Conservation (phyloP, 371 early-diverging fungal genomes). For the Capillidium heterosporum region DNA sequence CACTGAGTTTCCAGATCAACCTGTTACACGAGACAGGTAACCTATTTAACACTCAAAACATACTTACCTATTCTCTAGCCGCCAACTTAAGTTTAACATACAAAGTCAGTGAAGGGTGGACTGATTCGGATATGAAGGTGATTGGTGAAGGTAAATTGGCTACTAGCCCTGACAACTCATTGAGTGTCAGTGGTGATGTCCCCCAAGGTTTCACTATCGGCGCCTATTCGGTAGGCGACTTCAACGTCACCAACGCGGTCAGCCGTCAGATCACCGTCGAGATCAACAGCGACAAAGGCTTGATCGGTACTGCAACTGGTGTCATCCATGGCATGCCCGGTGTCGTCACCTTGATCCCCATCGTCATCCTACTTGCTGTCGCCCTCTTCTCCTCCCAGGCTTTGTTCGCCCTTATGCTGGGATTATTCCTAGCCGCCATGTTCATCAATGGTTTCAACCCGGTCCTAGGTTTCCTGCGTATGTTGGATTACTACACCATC, state of each 20-base stretch:
- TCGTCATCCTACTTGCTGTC: background rate
- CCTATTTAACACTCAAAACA: background rate
- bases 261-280: background rate
- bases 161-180: background rate
- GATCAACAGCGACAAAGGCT: background rate
- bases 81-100: background rate
- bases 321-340: constrained; percentile 4
- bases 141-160: no score
- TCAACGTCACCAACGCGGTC: background rate
- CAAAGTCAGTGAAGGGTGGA: background rate
- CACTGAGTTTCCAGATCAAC: background rate
- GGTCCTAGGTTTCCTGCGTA: background rate
- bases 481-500: constrained; percentile 5
- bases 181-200: background rate
- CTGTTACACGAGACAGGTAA: background rate
- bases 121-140: background rate
- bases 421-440: constrained; percentile 6
- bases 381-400: constrained; percentile 3
- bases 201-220: background rate
- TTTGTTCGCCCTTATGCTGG: constrained; percentile 1
- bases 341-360: constrained; percentile 1
- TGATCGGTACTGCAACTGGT: background rate
- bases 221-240: background rate
- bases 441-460: constrained; percentile 8
- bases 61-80: background rate